Base-by-base conservation (phyloP, 345 rosid genomes). In the Arabis hirsuta region DNA sequence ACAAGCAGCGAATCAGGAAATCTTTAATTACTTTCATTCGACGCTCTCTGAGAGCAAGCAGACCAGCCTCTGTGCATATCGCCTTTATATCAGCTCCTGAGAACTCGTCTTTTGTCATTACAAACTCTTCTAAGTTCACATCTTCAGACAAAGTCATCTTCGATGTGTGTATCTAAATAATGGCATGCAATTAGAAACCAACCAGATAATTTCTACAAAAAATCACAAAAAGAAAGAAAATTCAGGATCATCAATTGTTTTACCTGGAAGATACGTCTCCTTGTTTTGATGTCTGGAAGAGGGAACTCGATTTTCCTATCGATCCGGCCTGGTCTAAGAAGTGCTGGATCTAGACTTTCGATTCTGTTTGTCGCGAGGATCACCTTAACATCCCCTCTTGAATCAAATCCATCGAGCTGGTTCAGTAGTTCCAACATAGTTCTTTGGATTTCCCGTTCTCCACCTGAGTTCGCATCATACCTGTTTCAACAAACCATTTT, bases 21-120 rank as follows among this genome's bases (percentile, higher is more conserved):
- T 34, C 38, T 20, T 43, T 8, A 8, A 8, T 78, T 76, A 90
- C 97, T 96, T 92, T 92, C 99, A 92, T 92, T 22, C 97, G 96
- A 7, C 98, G 88, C 85, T 92, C 99, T 62, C 98, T 77, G 43
- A 96, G 78, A 53, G 99, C 97, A 74, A 96, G 98, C 67, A 96
- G 80, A 65, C 99, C 97, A 55, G 98, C 97, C 79, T 96, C 99
- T 0, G 99, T 92, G 76, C 99, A 96, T 61, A 92, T 96, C 22
- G 97, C 98, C 73, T 96, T 96, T 63, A 96, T 92, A 68, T 96
- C 98, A 50, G 98, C 99, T 67, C 98, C 99, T 26, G 99, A 92
- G 69, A 96, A 92, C 77, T 92, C 97, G 56, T 96, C 99, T 71
- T 92, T 95, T 1, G 99, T 95, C 97, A 92, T 92, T 41, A 90